Percentiles rank a stretch among this genome's conserved stretches.
Conservation (phyloP, 139 green algal species). For the Eudorina sp. region DNA sequence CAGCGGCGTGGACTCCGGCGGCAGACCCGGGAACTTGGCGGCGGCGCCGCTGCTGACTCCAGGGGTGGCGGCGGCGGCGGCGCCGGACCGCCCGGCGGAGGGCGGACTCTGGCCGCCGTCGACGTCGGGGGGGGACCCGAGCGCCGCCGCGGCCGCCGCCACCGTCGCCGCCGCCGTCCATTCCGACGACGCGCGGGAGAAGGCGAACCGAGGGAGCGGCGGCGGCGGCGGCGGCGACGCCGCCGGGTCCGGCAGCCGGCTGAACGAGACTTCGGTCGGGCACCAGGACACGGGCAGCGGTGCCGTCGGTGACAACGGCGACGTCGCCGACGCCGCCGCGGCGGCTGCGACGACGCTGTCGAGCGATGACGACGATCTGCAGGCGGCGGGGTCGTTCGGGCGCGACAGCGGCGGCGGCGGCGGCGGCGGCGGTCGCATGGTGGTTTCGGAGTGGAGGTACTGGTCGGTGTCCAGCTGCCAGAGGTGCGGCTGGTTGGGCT, state of each 20-base stretch:
- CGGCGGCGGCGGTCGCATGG: neutral
- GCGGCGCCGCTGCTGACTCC: neutral
- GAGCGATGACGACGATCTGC: neutral
- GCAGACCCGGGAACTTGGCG: neutral
- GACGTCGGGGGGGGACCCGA: neutral
- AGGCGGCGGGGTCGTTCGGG: neutral
- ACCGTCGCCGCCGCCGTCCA: constrained; percentile 12
- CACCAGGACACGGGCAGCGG: neutral
- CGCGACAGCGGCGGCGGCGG: neutral
- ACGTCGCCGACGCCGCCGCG: neutral
- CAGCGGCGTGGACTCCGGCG: neutral
- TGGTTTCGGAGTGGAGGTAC: constrained; percentile 79
- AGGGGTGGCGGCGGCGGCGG: neutral
- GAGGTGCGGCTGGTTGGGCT: constrained; percentile 69
- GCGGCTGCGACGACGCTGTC: no score
- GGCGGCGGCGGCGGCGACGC: neutral
- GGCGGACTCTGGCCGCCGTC: neutral
- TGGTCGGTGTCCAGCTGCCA: constrained; percentile 90
- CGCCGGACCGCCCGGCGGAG: no score
- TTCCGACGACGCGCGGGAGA: neutral
- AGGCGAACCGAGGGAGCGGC: neutral
- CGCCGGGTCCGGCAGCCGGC: neutral
- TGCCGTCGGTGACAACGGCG: no score
- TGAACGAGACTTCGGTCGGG: neutral
- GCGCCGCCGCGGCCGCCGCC: neutral